Conservation (phyloP, 768 basidiomycete genomes). For the Fomitopsis serialis region DNA sequence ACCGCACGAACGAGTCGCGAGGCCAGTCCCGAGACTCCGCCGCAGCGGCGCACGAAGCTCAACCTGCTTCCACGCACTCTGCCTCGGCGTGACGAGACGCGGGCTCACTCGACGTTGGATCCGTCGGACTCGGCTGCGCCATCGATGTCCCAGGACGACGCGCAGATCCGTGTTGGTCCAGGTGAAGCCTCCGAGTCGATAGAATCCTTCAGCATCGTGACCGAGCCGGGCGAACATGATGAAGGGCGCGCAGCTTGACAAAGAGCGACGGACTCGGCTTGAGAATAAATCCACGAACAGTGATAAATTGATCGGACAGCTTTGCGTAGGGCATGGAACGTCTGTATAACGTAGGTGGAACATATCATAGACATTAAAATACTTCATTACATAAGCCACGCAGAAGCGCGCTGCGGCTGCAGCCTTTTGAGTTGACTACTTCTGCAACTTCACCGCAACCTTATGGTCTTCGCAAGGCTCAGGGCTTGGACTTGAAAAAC, state of each 20-base stretch:
- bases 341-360: no score
- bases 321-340: no score
- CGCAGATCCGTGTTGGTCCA: conserved; percentile 71
- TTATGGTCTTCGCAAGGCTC: no score
- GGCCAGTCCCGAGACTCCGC: conserved; percentile 44
- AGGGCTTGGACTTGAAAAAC: no score
- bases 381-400: no score
- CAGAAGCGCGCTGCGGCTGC: no score
- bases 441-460: no score
- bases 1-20: no score
- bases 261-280: conserved; percentile 49
- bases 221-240: conserved; percentile 73
- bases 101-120: conserved; percentile 33
- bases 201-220: conserved; percentile 85
- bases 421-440: no score
- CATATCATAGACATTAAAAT: no score
- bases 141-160: conserved; percentile 19
- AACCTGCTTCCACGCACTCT: conserved; percentile 74
- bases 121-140: conserved; percentile 56
- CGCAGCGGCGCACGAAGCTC: conserved; percentile 66
- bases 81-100: conserved; percentile 44
- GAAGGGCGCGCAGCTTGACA: conserved; percentile 56
- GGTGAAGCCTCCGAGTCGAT: conserved; percentile 76
- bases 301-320: no score
- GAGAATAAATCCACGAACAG: conserved; percentile 49